These are phyloP conservation scores for Pythium volutum DNA, from an alignment of 352 stramenopile species.

Conservation along the genomic window DNA sequence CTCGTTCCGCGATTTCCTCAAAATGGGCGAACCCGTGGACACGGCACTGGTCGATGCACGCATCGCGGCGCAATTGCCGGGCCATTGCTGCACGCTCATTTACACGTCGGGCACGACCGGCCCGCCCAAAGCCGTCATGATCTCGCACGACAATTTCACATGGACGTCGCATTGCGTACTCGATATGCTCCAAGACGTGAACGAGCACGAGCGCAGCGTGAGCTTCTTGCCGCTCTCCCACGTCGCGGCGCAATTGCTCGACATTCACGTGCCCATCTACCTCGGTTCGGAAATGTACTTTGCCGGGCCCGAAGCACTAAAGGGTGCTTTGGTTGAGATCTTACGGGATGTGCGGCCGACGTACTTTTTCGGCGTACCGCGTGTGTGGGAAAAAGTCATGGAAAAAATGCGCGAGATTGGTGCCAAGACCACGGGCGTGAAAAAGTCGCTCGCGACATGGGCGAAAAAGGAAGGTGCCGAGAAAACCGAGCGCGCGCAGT, in stretches of 20 bases:
- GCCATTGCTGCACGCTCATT: conserved; percentile 90
- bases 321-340: conserved; percentile 81
- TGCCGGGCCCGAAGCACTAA: conserved; percentile 86
- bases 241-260: conserved; percentile 84
- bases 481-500: conserved; percentile 83
- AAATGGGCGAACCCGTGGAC: conserved; percentile 62
- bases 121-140: conserved; percentile 95
- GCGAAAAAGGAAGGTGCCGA: conserved; percentile 85
- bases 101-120: conserved; percentile 96
- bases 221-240: conserved; percentile 90
- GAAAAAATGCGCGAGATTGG: conserved; percentile 88
- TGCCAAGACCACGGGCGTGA: conserved; percentile 86
- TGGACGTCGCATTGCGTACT: conserved; percentile 77
- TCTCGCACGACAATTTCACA: conserved; percentile 94
- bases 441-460: conserved; percentile 90
- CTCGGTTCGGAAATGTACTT: conserved; percentile 80
- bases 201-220: conserved; percentile 70
- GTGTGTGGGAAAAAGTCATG: conserved; percentile 92
- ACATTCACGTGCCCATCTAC: conserved; percentile 79
- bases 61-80: conserved; percentile 77
- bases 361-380: conserved; percentile 89
- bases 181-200: conserved; percentile 57
- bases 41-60: conserved; percentile 62
- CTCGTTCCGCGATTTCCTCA: conserved; percentile 75
- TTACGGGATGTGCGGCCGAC: conserved; percentile 86